Evolutionary conservation across 2,329 filamentous ascomycete genomes (phyloP).

Genomic region (Talaromyces sp.): DNA sequence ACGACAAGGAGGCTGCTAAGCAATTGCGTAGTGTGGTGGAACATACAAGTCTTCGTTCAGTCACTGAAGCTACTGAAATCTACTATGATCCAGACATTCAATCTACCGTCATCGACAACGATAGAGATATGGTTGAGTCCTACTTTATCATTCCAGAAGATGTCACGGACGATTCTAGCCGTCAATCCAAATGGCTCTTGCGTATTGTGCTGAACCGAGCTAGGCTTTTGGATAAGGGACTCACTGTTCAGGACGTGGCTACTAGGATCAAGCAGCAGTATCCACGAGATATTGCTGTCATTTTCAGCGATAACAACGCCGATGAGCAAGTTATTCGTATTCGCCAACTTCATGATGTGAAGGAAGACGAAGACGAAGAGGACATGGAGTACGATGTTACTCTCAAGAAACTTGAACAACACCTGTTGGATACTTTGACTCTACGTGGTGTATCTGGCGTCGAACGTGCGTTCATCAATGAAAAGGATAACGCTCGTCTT

Average conservation of each 20-base stretch:
- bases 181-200: constrained; percentile 89
- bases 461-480: constrained; percentile 88
- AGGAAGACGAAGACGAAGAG: constrained; percentile 70
- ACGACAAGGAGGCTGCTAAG: constrained; percentile 77
- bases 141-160: constrained; percentile 95
- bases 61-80: constrained; percentile 89
- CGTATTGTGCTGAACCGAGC: constrained; percentile 90
- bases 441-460: constrained; percentile 87
- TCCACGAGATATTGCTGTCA: constrained; percentile 77
- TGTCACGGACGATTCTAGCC: constrained; percentile 58
- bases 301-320: constrained; percentile 97
- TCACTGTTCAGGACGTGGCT: constrained; percentile 89
- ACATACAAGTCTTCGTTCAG: constrained; percentile 87
- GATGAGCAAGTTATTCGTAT: constrained; percentile 93
- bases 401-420: constrained; percentile 85
- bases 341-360: constrained; percentile 68
- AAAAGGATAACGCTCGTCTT: constrained; percentile 66
- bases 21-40: constrained; percentile 83
- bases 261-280: constrained; percentile 86
- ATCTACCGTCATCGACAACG: constrained; percentile 78
- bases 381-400: constrained; percentile 84
- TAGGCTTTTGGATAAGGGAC: constrained; percentile 85
- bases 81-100: constrained; percentile 94
- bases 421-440: constrained; percentile 85
- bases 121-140: constrained; percentile 91